Evolutionary conservation across 352 stramenopile genomes (phyloP), one percentile per base, ranked within the genome.

Genomic region (Phytophthora crassamura): DNA sequence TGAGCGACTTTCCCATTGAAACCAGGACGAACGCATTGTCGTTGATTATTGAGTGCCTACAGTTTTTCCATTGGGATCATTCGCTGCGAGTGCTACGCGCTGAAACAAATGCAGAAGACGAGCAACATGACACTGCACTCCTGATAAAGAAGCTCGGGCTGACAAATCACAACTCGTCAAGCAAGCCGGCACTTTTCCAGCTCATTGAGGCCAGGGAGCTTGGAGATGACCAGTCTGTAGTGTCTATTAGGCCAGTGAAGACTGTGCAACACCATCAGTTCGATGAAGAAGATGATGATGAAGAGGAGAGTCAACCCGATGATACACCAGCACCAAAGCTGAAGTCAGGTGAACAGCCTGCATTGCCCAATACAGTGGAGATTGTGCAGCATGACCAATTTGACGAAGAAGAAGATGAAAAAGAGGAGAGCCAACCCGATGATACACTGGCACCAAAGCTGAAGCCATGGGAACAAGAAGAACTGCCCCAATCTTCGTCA

Each of bases 61-160:
- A 71, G 33, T 88, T 77, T 55, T 89, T 90, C 35, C 63, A 86
- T 41, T 75, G 84, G 53, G 61, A 91, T 12, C 73, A 92, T 59
- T 64, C 86, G 46, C 60, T 91, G 18, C 57, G 50, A 4, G 80
- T 90, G 18, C 65, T 92, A 7, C 59, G 75, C 20, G 68, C 76
- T 3, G 83, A 92, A 51, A 69, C 73, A 12, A 72, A 78, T 32
- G 42, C 57, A 22, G 63, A 73, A 55, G 20, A 59, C 10, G 42
- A 63, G 10, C 45, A 59, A 7, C 32, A 49, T 3, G 38, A 68
- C 16, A 46, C 18, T 15, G 8, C 28, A 11, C 33, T 62, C 30
- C 33, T 77, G 14, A 54, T 39, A 12, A 55, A 54, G 34, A 78
- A 66, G 56, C 62, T 81, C 40, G 33, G 47, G 16, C 62, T 77